Conservation (phyloP, 2,329 filamentous ascomycete genomes). For the Phaeosphaeria sp. region DNA sequence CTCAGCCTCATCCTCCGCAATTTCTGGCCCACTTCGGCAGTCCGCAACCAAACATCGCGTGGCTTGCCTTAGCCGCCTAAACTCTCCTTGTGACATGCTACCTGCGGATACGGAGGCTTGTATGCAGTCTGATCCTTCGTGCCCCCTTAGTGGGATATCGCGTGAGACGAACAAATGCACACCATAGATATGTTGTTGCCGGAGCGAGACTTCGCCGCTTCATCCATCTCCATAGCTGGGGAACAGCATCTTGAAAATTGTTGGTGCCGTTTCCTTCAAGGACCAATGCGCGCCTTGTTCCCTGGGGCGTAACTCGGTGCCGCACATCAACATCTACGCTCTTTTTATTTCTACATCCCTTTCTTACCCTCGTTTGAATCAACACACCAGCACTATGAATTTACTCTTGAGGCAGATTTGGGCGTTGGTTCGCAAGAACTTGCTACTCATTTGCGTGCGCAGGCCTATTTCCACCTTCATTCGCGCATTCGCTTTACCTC, state of each 20-base stretch:
- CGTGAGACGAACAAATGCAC: neutral
- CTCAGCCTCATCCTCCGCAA: slow-evolving; percentile 6
- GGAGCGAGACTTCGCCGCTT: neutral
- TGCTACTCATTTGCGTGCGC: slow-evolving; percentile 29
- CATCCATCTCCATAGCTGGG: neutral
- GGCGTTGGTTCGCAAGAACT: slow-evolving; percentile 35
- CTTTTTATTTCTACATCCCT: neutral
- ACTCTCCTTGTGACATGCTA: neutral
- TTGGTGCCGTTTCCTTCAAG: neutral
- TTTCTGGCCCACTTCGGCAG: neutral
- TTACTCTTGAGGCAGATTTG: slow-evolving; percentile 28
- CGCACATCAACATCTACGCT: neutral
- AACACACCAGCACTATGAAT: slow-evolving; percentile 12
- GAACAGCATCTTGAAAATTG: neutral
- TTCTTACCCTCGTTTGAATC: neutral
- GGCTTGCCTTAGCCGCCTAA: slow-evolving; percentile 1
- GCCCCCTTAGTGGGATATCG: neutral
- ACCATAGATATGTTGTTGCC: neutral
- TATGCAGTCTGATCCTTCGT: neutral
- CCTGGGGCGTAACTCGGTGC: neutral
- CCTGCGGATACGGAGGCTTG: neutral
- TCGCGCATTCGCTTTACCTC: slow-evolving; percentile 30
- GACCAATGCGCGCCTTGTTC: neutral
- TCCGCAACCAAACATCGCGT: neutral
- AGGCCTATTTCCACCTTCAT: slow-evolving; percentile 29